Conservation (phyloP, 1,284 basidiomycete genomes). For the Leccinum holopus region DNA sequence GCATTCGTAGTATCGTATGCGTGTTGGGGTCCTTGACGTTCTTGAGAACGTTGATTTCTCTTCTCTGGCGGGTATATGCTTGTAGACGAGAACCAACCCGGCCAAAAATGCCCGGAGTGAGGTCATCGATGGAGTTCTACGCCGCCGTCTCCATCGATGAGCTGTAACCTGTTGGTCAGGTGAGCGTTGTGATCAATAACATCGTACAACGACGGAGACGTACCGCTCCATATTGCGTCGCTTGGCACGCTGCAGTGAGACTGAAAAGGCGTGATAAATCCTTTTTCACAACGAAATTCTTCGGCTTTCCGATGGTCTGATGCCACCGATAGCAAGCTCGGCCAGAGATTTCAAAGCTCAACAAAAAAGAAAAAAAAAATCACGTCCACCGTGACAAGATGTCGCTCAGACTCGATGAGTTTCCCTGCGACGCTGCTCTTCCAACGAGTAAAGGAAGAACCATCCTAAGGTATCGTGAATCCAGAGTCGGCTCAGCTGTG, state of each 20-base stretch:
- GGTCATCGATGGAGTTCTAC: conserved; percentile 97
- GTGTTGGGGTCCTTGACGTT: conserved; percentile 98
- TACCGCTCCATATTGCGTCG: conserved; percentile 96
- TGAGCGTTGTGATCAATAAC: conserved; percentile 17
- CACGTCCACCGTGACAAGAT: conserved; percentile 44
- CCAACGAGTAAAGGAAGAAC: conserved; percentile 99
- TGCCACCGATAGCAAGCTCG: conserved; percentile 82
- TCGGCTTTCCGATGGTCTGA: conserved; percentile 59
- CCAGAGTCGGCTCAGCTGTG: conserved; percentile 16
- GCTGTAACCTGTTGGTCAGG: conserved; percentile 64
- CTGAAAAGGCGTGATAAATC: conserved; percentile 91
- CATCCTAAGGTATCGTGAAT: conserved; percentile 60
- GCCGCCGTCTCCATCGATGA: conserved; percentile 92
- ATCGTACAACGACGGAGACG: conserved; percentile 19
- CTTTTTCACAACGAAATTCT: conserved; percentile 95
- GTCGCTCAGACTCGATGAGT: conserved; percentile 95
- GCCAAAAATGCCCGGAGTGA: conserved; percentile 88
- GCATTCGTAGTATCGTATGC: conserved; percentile 96
- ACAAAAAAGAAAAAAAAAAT: too few species aligned
- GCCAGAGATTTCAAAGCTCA: conserved; percentile 88
- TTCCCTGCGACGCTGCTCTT: conserved; percentile 92
- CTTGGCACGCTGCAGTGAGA: conserved; percentile 93
- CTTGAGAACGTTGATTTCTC: conserved; percentile 98
- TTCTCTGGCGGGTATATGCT: conserved; percentile 92
- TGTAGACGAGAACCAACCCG: conserved; percentile 97